Evolutionary conservation across 495 filamentous ascomycete genomes (phyloP).

Genomic region (Astrocystis sublimbata): DNA sequence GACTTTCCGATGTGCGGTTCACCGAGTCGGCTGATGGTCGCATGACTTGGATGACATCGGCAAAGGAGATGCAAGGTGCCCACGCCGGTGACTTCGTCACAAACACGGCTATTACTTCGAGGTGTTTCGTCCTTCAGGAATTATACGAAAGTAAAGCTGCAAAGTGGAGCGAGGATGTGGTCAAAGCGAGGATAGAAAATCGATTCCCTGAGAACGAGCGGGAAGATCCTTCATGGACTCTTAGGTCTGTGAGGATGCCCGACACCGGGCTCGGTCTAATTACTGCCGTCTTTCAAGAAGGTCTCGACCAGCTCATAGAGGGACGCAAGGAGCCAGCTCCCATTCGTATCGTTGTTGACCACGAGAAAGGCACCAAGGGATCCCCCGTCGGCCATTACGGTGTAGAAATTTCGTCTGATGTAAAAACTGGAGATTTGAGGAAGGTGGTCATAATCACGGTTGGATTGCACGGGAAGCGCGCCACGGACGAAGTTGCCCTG

Average conservation of each 20-base stretch:
- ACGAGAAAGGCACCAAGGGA: slow-evolving; percentile 57
- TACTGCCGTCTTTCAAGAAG: slow-evolving; percentile 76
- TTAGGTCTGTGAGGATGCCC: slow-evolving; percentile 63
- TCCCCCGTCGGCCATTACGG: slow-evolving; percentile 66
- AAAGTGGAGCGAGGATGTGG: slow-evolving; percentile 80
- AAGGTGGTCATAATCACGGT: slow-evolving; percentile 57
- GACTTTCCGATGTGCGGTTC: slow-evolving; percentile 69
- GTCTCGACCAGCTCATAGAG: slow-evolving; percentile 50
- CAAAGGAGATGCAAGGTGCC: slow-evolving; percentile 55
- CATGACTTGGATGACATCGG: slow-evolving; percentile 69
- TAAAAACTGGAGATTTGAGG: slow-evolving; percentile 44
- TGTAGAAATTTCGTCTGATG: slow-evolving; percentile 62
- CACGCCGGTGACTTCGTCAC: slow-evolving; percentile 49
- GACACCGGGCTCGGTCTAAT: slow-evolving; percentile 66
- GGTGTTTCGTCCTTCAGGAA: slow-evolving; percentile 66
- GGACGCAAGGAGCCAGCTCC: slow-evolving; percentile 59
- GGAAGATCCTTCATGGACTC: slow-evolving; percentile 75
- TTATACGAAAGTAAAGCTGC: slow-evolving; percentile 77
- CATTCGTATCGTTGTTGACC: slow-evolving; percentile 63
- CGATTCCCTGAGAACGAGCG: slow-evolving; percentile 77
- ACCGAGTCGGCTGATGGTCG: slow-evolving; percentile 75
- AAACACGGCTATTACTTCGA: slow-evolving; percentile 51
- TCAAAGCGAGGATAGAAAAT: slow-evolving; percentile 81
- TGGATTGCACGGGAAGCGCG: slow-evolving; percentile 61
- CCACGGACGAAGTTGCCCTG: slow-evolving; percentile 65